These are phyloP conservation scores for Rhododendron griersonianum DNA, from an alignment of 148 eudicot genomes.

Conservation along the genomic window DNA sequence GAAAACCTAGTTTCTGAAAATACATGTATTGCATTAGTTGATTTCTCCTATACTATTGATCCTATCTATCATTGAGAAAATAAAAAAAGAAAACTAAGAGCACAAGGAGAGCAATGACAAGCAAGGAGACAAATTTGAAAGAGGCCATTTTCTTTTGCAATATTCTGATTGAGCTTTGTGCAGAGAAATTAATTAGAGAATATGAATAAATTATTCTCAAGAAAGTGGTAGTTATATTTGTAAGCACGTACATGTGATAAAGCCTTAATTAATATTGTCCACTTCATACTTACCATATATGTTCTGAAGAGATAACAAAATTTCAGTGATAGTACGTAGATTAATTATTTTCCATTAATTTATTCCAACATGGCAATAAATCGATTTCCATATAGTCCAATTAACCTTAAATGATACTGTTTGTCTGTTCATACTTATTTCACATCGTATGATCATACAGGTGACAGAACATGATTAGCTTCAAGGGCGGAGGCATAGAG, in stretches of 20 bases:
- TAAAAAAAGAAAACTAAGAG: background rate
- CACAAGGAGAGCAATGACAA: background rate
- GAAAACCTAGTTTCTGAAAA: background rate
- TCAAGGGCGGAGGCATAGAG: too few species aligned
- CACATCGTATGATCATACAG: too few species aligned
- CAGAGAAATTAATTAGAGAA: background rate
- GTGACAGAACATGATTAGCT: too few species aligned
- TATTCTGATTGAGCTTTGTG: background rate
- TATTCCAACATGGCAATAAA: too few species aligned
- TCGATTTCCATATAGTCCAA: too few species aligned
- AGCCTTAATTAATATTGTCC: background rate
- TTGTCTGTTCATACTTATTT: too few species aligned
- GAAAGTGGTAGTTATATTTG: background rate
- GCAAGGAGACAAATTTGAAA: too few species aligned
- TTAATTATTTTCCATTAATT: too few species aligned
- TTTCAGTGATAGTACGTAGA: too few species aligned
- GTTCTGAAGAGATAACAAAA: too few species aligned
- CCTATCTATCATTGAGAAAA: background rate
- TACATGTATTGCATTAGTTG: background rate
- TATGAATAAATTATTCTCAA: background rate
- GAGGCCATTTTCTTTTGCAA: background rate
- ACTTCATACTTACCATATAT: too few species aligned
- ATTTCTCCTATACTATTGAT: background rate
- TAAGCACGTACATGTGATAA: background rate
- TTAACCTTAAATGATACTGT: too few species aligned